phyloP scores from a whole-genome alignment of 2,329 filamentous ascomycete genomes.

The Xylaria sp. region DNA sequence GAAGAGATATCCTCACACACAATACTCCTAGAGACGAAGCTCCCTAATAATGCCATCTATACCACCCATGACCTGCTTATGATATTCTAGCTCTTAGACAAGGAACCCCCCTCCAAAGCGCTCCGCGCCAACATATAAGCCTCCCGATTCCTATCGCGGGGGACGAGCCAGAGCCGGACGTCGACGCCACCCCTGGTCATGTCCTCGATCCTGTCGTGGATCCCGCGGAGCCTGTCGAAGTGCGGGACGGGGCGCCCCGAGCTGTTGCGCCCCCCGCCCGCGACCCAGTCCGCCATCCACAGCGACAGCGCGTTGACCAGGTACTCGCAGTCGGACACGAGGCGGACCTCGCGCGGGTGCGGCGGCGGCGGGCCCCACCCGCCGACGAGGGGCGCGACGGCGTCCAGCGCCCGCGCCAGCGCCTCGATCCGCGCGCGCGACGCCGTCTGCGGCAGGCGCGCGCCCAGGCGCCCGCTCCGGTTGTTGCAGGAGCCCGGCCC shows the following conservation, averaged over 20 bases:
- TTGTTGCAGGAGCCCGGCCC: conserved; percentile 31
- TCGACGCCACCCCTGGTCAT: conserved; percentile 18
- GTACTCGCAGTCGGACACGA: conserved; percentile 24
- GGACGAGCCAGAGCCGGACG: conserved; percentile 22
- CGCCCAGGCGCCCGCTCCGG: background rate
- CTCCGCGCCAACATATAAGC: conserved; percentile 20
- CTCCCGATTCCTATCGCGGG: conserved; percentile 16
- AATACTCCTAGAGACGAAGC: too few species aligned
- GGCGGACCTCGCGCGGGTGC: conserved; percentile 7
- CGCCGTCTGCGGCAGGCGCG: conserved; percentile 17
- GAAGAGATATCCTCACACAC: too few species aligned
- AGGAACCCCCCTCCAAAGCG: too few species aligned
- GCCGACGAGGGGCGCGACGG: conserved; percentile 10
- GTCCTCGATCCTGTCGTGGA: conserved; percentile 16
- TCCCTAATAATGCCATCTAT: too few species aligned
- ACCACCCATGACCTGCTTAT: too few species aligned
- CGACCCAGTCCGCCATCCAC: conserved; percentile 24
- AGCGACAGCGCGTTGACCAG: conserved; percentile 18
- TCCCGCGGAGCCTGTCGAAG: conserved; percentile 9
- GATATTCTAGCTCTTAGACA: too few species aligned
- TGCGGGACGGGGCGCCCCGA: conserved; percentile 8
- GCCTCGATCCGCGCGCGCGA: conserved; percentile 28
- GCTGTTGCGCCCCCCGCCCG: conserved; percentile 9
- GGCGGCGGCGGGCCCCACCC: too few species aligned
- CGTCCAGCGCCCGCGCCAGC: conserved; percentile 15